Conservation (phyloP, 2,329 filamentous ascomycete genomes). For the Stemphylium beticola region DNA sequence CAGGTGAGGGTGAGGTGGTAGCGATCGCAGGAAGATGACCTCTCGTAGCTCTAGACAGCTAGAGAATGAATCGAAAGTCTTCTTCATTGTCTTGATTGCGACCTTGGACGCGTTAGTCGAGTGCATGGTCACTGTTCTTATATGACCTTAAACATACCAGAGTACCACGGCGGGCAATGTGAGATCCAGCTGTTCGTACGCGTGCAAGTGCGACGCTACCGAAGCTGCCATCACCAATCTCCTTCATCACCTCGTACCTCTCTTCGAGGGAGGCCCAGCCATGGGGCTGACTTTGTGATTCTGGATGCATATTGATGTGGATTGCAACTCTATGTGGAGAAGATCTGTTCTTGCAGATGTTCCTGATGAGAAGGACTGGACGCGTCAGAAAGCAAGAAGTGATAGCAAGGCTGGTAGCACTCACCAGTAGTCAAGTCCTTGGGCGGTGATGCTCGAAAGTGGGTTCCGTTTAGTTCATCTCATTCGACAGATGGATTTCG, state of each 20-base stretch:
- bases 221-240: conserved; percentile 98
- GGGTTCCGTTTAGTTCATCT: conserved; percentile 40
- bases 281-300: conserved; percentile 73
- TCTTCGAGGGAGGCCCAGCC: conserved; percentile 80
- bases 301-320: conserved; percentile 71
- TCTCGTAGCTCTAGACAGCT: conserved; percentile 93
- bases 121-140: conserved; percentile 10
- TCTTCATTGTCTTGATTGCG: conserved; percentile 99
- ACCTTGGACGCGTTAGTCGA: conserved; percentile 64
- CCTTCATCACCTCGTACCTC: conserved; percentile 94
- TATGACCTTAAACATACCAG: conserved; percentile 69
- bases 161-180: conserved; percentile 85
- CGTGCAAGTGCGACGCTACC: conserved; percentile 92
- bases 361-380: conserved; percentile 21
- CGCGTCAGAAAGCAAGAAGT: conserved; percentile 18
- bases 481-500: conserved; percentile 27
- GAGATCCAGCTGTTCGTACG: conserved; percentile 87
- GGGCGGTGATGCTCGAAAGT: conserved; percentile 14
- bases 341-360: conserved; percentile 13
- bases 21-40: conserved; percentile 91
- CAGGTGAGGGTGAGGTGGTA: conserved; percentile 86
- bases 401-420: conserved; percentile 4
- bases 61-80: conserved; percentile 91
- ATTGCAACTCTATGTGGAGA: conserved; percentile 16
- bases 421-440: conserved; percentile 29